These are phyloP conservation scores for Acanthamoeba quina DNA, from an alignment of 208 protist genomes.

Conservation along the genomic window DNA sequence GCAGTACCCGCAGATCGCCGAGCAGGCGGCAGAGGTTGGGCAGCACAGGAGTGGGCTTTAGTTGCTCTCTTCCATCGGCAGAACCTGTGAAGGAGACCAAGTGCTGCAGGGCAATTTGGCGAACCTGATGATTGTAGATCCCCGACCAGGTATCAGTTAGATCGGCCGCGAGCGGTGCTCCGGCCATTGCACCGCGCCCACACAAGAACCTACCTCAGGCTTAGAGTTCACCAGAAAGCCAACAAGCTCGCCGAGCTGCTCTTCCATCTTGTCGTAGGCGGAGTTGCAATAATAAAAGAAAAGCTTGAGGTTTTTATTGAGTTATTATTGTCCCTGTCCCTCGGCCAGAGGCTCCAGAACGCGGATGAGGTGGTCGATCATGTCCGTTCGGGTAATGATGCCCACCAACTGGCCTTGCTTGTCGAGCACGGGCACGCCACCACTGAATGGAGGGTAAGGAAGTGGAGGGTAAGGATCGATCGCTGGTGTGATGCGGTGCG, in stretches of 20 bases:
- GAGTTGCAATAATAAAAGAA: not conserved
- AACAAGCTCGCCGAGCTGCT: conserved; percentile 46
- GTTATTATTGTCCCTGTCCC: not conserved
- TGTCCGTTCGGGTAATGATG: conserved; percentile 77
- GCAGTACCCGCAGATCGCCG: conserved; percentile 41
- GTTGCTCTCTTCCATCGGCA: conserved; percentile 14
- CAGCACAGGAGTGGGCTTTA: conserved; percentile 25
- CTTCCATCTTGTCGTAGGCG: conserved; percentile 56
- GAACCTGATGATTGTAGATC: not conserved
- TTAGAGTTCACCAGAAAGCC: conserved; percentile 66
- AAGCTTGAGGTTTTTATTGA: not conserved
- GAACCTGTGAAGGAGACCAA: conserved; percentile 39
- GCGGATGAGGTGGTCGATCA: conserved; percentile 80
- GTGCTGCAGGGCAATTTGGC: conserved; percentile 71
- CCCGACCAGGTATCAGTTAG: too few relatives aligned
- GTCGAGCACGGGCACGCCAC: conserved; percentile 79
- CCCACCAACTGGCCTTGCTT: conserved; percentile 72
- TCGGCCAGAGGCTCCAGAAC: conserved; percentile 76
- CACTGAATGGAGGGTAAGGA: not conserved
- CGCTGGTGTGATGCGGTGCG: not conserved
- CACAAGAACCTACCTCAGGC: conserved; percentile 59
- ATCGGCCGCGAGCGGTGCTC: too few relatives aligned
- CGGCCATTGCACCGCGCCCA: not conserved
- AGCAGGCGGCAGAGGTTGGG: conserved; percentile 46
- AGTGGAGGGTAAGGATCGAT: not conserved